Conservation (phyloP, 495 filamentous ascomycete species). For the Penicillium lividum region DNA sequence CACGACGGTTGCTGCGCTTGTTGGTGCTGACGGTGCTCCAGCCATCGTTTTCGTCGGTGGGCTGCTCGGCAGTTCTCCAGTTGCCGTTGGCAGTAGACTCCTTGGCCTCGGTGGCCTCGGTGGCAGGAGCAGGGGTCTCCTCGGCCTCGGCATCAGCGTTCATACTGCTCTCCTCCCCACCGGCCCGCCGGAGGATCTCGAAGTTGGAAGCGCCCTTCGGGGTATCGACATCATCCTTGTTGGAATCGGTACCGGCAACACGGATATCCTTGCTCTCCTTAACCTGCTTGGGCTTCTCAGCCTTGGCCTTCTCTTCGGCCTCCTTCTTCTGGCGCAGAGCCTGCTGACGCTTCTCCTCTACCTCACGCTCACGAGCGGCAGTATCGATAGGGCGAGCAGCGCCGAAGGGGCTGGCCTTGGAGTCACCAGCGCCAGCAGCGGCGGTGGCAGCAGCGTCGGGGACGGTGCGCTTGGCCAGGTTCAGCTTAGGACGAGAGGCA, state of each 20-base stretch:
- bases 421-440: conserved; percentile 52
- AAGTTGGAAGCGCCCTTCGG: conserved; percentile 50
- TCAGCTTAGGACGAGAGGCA: conserved; percentile 70
- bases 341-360: conserved; percentile 81
- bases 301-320: conserved; percentile 63
- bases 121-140: conserved; percentile 29
- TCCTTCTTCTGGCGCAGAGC: conserved; percentile 80
- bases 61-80: conserved; percentile 44
- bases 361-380: conserved; percentile 78
- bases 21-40: conserved; percentile 73
- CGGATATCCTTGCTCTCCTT: conserved; percentile 51
- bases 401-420: conserved; percentile 90
- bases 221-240: conserved; percentile 45
- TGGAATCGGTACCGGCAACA: conserved; percentile 41
- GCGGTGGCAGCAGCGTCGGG: conserved; percentile 63
- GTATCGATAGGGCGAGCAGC: conserved; percentile 89
- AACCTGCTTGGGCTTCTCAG: conserved; percentile 44
- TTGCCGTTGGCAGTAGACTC: conserved; percentile 46
- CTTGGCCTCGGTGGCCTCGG: conserved; percentile 40
- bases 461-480: conserved; percentile 85
- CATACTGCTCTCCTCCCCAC: conserved; percentile 45
- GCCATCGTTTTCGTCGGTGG: conserved; percentile 63
- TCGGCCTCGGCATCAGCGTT: conserved; percentile 38
- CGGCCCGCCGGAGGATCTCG: conserved; percentile 55
- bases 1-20: conserved; percentile 54